Base-by-base conservation (phyloP, 176 grass and related monocot species). In the Musa itinerans region DNA sequence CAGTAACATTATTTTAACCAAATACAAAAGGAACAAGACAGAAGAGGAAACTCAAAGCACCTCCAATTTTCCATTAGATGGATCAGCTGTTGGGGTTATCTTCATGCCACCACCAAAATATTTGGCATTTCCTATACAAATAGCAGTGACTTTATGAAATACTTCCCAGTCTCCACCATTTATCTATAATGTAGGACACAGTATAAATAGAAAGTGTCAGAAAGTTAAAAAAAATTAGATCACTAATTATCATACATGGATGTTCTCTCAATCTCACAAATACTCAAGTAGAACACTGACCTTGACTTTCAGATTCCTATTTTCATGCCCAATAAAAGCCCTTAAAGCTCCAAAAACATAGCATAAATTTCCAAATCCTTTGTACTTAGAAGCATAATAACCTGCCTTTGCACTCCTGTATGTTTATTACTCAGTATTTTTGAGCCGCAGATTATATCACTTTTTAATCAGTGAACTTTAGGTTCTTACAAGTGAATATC, bases 71-170 rank as follows among this genome's bases (percentile, higher is more conserved):
- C 95, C 90, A n/a, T 87, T 87, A 72, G 78, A 83, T 58, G 84
- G 90, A 76, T 94, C 86, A 54, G 68, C 95, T 74, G 84, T 94
- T 70, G 95, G 95, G 67, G 90, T 87, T 80, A 99, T 99, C 74
- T 91, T 94, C 90, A 89, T 99, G 68, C 88, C 88, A 82, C 95
- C 88, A 9, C 95, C 95, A 52, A 99, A 94, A 85, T 87, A 98
- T 72, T 91, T 93, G 1, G 84, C 95, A 83, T 98, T 98, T 82
- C 90, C 95, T 65, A 98, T 87, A 73, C 90, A 98, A 9, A 98
- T 75, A 51, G 95, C 86, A 19, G 88, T 98, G 78, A 89, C 90
- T 71, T 93, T 80, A 81, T 83, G 74, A 78, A 93, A 16, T 8
- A 83, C 83, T 84, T 64, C 83, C 95, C 95, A 98, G 49, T 89